Conservation (phyloP, 2,329 filamentous ascomycete species). For the Malbranchea zuffiana region DNA sequence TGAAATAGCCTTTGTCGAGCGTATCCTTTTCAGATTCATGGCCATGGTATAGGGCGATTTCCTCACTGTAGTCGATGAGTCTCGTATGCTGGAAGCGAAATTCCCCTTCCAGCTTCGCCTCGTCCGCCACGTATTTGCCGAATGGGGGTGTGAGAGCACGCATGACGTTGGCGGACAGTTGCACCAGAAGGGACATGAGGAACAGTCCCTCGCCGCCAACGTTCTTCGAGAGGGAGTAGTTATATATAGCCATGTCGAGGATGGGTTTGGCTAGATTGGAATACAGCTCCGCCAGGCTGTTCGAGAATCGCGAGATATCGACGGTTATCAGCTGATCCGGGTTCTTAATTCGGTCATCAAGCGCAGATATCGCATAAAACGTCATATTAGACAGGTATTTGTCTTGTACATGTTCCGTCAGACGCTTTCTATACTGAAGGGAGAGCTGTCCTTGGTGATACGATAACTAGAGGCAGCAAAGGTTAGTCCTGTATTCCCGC, state of each 20-base stretch:
- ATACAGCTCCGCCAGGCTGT: conserved; percentile 87
- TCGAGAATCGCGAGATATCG: conserved; percentile 92
- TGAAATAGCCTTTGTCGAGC: conserved; percentile 96
- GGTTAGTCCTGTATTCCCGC: background rate
- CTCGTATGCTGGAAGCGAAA: conserved; percentile 92
- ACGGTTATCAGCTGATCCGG: conserved; percentile 95
- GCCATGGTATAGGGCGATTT: conserved; percentile 82
- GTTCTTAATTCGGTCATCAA: conserved; percentile 97
- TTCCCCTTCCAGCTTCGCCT: conserved; percentile 86
- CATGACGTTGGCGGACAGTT: conserved; percentile 88
- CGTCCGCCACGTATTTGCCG: conserved; percentile 93
- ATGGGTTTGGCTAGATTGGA: conserved; percentile 92
- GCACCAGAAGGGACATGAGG: conserved; percentile 87
- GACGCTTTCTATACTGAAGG: conserved; percentile 78
- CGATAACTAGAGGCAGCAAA: conserved; percentile 51
- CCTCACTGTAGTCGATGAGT: conserved; percentile 91
- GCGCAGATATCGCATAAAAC: conserved; percentile 88
- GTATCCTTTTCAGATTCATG: conserved; percentile 94
- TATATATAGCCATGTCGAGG: conserved; percentile 94
- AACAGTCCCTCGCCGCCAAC: conserved; percentile 95
- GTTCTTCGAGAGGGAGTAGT: conserved; percentile 80
- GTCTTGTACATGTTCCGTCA: conserved; percentile 92
- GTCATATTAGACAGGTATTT: conserved; percentile 96
- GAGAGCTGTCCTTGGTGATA: conserved; percentile 95
- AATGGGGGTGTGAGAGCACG: conserved; percentile 89